Percentiles rank a stretch among this genome's conserved stretches.
Evolutionary conservation across 129 eudicot species (phyloP).

Genomic region (Arctium minus): DNA sequence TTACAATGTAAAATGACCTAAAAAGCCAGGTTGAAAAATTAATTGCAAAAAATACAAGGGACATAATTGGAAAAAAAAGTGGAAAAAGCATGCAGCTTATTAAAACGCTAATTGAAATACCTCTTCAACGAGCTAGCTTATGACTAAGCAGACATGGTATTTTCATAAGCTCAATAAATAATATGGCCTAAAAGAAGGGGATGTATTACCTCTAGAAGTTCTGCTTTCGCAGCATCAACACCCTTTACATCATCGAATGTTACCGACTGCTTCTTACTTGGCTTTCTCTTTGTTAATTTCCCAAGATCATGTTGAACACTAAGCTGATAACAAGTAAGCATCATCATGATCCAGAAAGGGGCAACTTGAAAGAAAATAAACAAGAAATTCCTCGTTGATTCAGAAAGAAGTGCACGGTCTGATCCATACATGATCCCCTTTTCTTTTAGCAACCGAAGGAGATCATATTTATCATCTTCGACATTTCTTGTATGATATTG

Average conservation of each 20-base stretch:
- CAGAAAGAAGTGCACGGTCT: conserved; percentile 29
- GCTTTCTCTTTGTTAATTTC: conserved; percentile 28
- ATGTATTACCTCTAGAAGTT: conserved; percentile 31
- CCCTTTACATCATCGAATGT: conserved; percentile 43
- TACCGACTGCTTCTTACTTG: conserved; percentile 29
- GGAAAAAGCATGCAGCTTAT: not conserved
- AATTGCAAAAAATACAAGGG: not conserved
- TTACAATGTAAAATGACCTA: not conserved
- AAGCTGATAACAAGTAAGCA: conserved; percentile 36
- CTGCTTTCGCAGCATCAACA: conserved; percentile 40
- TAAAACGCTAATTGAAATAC: not conserved
- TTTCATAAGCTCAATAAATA: not conserved
- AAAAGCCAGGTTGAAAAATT: not conserved
- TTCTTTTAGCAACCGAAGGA: conserved; percentile 24
- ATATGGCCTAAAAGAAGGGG: not conserved
- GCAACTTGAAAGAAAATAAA: conserved; percentile 34
- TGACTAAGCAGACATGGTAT: not conserved
- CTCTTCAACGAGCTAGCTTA: not conserved
- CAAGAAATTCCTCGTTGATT: conserved; percentile 23
- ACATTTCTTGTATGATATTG: conserved; percentile 30
- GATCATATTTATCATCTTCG: conserved; percentile 36
- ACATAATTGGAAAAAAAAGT: not conserved
- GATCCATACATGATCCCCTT: conserved; percentile 33
- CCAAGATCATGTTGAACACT: conserved; percentile 34
- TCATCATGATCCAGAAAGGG: conserved; percentile 40